phyloP scores from a whole-genome alignment of 2,329 filamentous ascomycete genomes.

The Sclerotinia trifoliorum region DNA sequence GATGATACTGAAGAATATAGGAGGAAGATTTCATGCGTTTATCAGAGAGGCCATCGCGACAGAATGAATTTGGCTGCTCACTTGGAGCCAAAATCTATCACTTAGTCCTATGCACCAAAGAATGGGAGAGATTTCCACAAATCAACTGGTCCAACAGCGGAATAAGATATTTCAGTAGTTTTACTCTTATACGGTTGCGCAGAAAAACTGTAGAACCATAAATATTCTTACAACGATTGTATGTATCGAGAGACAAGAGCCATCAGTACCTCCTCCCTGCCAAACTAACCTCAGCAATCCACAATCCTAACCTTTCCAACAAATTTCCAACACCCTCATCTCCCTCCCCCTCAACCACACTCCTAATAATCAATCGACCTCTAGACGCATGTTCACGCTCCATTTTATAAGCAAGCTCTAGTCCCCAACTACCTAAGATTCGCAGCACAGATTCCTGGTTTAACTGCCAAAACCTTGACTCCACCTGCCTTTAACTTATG shows the following conservation, averaged over 20 bases:
- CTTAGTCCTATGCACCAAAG: neutral
- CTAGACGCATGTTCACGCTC: constrained; percentile 40
- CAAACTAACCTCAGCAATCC: neutral
- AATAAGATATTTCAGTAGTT: neutral
- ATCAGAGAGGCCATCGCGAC: no score
- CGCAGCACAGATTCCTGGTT: constrained; percentile 51
- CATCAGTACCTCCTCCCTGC: no score
- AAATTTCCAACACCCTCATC: constrained; percentile 45
- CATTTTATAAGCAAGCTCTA: constrained; percentile 28
- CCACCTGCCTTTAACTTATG: constrained; percentile 48
- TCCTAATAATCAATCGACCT: constrained; percentile 43
- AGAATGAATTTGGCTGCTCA: neutral
- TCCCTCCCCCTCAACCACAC: constrained; percentile 44
- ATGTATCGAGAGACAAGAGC: no score
- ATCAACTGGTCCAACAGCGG: neutral
- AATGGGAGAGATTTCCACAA: neutral
- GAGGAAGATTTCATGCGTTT: no score
- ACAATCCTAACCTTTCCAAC: constrained; percentile 30
- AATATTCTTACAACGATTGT: no score
- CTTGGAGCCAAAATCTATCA: neutral
- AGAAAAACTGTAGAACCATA: no score
- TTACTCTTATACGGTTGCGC: neutral
- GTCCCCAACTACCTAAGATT: constrained; percentile 42
- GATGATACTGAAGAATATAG: neutral
- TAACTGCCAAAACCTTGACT: constrained; percentile 50